Percentiles rank a stretch among this genome's conserved stretches.
Conservation (phyloP, 2,329 filamentous ascomycete genomes). For the Colletotrichum ledebouriae region DNA sequence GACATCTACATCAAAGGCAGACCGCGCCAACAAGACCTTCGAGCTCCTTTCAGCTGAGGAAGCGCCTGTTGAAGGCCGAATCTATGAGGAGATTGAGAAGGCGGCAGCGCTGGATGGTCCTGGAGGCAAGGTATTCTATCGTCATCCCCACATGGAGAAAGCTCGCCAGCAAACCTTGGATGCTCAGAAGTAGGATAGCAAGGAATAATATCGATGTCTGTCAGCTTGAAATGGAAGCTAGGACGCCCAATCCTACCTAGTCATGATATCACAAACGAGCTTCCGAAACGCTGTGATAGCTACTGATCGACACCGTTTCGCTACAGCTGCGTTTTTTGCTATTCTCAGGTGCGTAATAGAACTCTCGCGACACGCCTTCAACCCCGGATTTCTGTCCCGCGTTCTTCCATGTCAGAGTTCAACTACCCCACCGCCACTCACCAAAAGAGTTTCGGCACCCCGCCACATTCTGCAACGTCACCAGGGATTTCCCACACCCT, state of each 20-base stretch:
- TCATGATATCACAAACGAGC: neutral
- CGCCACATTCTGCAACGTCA: neutral
- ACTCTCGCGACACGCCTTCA: neutral
- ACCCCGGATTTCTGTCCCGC: neutral
- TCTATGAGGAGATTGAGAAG: constrained; percentile 13
- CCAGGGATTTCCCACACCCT: neutral
- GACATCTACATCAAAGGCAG: constrained; percentile 12
- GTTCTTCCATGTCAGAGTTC: neutral
- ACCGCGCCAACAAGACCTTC: neutral
- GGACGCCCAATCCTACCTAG: neutral
- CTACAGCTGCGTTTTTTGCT: neutral
- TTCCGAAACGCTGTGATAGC: neutral
- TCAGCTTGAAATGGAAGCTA: too few relatives aligned
- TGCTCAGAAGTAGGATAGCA: neutral
- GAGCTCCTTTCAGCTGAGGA: neutral
- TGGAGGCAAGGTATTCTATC: neutral
- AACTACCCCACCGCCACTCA: constrained; percentile 2
- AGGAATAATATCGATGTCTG: neutral
- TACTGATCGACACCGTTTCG: neutral
- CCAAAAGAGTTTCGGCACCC: neutral
- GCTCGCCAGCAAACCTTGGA: neutral
- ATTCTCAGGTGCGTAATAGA: neutral
- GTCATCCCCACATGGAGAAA: constrained; percentile 6
- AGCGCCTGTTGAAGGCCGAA: neutral
- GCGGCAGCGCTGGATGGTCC: neutral